phyloP scores from a whole-genome alignment of 108 stramenopile genomes.

The Cyclotella kingstonii region DNA sequence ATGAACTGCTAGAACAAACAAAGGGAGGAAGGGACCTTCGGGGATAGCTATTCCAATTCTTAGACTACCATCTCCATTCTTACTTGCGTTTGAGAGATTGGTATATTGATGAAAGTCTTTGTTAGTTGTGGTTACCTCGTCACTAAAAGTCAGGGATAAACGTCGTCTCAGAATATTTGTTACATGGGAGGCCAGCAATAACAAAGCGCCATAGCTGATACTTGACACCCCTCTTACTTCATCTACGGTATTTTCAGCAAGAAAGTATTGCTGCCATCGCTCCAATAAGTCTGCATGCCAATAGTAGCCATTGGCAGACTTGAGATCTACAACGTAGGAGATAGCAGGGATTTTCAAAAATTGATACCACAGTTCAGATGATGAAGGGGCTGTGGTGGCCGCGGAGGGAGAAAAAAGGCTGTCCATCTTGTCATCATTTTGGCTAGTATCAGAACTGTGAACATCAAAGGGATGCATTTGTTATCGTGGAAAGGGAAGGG shows the following conservation, averaged over 20 bases:
- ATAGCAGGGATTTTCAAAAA: neutral
- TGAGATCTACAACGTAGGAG: neutral
- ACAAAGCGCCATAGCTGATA: constrained; percentile 20
- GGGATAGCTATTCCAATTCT: constrained; percentile 75
- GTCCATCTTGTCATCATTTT: no score
- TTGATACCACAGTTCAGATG: no score
- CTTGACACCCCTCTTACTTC: constrained; percentile 1
- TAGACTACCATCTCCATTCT: neutral
- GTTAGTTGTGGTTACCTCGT: neutral
- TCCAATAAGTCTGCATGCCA: constrained; percentile 18
- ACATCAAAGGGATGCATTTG: no score
- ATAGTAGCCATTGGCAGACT: neutral
- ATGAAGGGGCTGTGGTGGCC: no score
- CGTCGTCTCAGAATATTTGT: neutral
- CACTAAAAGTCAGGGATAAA: neutral
- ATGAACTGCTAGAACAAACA: constrained; percentile 67
- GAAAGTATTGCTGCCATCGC: neutral
- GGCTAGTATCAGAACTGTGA: no score
- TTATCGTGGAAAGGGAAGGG: no score
- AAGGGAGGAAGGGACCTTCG: constrained; percentile 75
- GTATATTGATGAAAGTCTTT: no score
- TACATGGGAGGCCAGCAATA: constrained; percentile 7
- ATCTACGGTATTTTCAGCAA: neutral
- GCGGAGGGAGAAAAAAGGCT: no score
- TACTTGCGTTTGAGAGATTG: no score